A percentile compares a stretch with the other conserved stretches of the same genome.
These are phyloP conservation scores for Xylaria multiplex DNA, from an alignment of 2,329 filamentous ascomycete genomes.

Conservation along the genomic window DNA sequence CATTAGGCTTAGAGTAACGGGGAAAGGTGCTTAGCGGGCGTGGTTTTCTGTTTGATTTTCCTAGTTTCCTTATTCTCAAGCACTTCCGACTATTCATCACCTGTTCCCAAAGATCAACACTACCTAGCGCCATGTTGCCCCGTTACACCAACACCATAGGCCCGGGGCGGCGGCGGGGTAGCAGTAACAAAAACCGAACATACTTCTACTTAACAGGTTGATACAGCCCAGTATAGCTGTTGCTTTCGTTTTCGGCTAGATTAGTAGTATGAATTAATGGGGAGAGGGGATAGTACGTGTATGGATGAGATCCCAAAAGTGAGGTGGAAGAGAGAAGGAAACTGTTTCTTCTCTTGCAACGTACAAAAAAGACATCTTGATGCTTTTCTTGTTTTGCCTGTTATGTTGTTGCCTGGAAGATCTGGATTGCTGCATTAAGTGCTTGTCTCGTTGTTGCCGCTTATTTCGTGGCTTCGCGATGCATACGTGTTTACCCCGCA, in stretches of 20 bases:
- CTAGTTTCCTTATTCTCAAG: slow-evolving; percentile 2
- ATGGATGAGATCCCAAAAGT: neutral
- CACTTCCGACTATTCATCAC: slow-evolving; percentile 12
- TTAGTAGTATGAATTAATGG: neutral
- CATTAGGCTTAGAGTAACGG: neutral
- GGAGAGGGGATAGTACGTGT: slow-evolving; percentile 1
- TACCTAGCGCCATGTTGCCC: neutral
- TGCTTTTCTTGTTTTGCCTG: neutral
- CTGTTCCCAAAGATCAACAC: slow-evolving; percentile 6
- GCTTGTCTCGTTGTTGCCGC: neutral
- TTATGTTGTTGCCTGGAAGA: neutral
- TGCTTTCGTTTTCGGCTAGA: slow-evolving; percentile 2
- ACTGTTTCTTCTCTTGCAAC: slow-evolving; percentile 1
- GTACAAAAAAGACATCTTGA: slow-evolving; percentile 3
- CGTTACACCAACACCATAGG: neutral
- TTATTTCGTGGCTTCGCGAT: neutral
- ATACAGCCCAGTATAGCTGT: slow-evolving; percentile 2
- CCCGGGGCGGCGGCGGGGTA: too few species aligned
- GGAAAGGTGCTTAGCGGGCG: neutral
- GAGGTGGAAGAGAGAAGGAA: neutral
- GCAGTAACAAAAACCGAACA: neutral
- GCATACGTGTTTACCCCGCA: too few species aligned
- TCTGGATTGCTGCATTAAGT: neutral
- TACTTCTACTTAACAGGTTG: neutral
- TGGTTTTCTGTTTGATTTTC: neutral